phyloP scores from a whole-genome alignment of 257 asterid genomes.

The Przewalskia tangutica region DNA sequence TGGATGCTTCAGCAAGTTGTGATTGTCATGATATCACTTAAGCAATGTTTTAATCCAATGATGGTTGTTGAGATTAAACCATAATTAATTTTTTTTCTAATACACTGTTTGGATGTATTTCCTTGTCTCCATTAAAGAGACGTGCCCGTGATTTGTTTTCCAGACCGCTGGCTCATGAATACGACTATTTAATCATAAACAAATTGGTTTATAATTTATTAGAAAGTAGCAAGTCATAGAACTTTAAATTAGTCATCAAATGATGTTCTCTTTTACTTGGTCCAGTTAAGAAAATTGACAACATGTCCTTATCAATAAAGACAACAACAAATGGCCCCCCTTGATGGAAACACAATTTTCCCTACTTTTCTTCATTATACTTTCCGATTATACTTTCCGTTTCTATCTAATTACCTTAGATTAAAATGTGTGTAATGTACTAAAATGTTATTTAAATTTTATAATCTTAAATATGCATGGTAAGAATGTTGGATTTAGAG shows the following conservation, averaged over 20 bases:
- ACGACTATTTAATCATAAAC: constrained; percentile 15
- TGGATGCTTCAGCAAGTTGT: constrained; percentile 1
- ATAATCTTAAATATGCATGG: too few relatives aligned
- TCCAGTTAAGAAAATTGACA: not conserved
- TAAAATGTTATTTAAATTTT: too few relatives aligned
- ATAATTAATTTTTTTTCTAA: not conserved
- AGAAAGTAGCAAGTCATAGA: constrained; percentile 1
- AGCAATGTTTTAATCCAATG: not conserved
- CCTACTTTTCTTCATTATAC: not conserved
- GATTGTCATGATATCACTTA: not conserved
- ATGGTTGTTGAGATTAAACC: not conserved
- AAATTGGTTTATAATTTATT: constrained; percentile 19
- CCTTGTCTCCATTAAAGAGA: constrained; percentile 8
- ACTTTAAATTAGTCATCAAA: not conserved
- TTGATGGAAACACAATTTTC: not conserved
- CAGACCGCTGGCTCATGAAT: not conserved
- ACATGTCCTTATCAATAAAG: not conserved
- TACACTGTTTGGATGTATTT: not conserved
- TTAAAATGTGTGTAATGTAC: too few relatives aligned
- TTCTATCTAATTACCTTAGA: too few relatives aligned
- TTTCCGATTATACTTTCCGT: too few relatives aligned
- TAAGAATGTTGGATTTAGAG: too few relatives aligned
- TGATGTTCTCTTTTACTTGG: not conserved
- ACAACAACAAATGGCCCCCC: constrained; percentile 6
- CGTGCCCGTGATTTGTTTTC: not conserved